These are phyloP conservation scores for Nothopassalora personata DNA, from an alignment of 2,329 filamentous ascomycete genomes.

Conservation along the genomic window DNA sequence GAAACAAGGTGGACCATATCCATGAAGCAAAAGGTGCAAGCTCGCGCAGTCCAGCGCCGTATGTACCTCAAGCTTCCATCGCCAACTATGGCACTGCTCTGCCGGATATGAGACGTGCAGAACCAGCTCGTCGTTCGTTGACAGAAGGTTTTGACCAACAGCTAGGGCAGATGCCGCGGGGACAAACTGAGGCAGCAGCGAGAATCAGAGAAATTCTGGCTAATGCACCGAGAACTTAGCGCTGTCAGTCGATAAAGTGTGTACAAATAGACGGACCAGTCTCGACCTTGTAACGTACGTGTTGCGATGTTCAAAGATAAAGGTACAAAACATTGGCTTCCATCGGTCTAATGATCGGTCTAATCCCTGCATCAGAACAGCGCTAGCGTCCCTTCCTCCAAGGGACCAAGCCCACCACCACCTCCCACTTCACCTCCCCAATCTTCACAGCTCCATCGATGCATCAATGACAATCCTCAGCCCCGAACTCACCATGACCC, in stretches of 20 bases:
- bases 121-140: slow-evolving; percentile 7
- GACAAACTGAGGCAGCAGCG: slow-evolving; percentile 1
- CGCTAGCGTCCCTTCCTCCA: background rate
- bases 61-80: slow-evolving; percentile 4
- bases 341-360: background rate
- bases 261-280: background rate
- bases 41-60: slow-evolving; percentile 4
- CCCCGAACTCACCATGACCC: slow-evolving; percentile 13
- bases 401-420: background rate
- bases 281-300: background rate
- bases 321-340: background rate
- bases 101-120: slow-evolving; percentile 19
- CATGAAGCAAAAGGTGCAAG: slow-evolving; percentile 18
- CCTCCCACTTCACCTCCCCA: background rate
- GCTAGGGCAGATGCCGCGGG: slow-evolving; percentile 8
- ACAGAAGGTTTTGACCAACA: slow-evolving; percentile 25
- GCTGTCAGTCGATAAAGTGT: background rate
- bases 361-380: background rate
- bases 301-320: background rate
- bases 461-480: background rate
- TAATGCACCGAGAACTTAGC: background rate
- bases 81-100: slow-evolving; percentile 27
- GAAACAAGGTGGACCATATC: slow-evolving; percentile 23
- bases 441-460: background rate
- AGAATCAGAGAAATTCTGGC: slow-evolving; percentile 12